A percentile compares a stretch with the other conserved stretches of the same genome.
phyloP scores from a whole-genome alignment of 2,329 filamentous ascomycete species.

The Fusarium denticulatum region DNA sequence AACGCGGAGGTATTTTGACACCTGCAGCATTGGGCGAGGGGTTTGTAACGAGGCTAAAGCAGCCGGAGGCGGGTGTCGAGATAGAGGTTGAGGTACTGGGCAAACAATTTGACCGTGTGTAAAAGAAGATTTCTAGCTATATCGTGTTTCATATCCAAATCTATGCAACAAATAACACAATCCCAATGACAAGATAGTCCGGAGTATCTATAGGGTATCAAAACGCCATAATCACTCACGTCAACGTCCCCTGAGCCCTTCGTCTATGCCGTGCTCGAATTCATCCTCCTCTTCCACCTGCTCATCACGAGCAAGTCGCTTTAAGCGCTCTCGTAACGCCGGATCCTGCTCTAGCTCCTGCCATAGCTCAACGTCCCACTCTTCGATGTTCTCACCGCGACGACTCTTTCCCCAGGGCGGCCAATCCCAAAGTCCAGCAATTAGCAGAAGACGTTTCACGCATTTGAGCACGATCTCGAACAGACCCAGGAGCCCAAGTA shows the following conservation, averaged over 20 bases:
- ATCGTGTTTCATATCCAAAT: constrained; percentile 13
- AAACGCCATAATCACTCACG: constrained; percentile 19
- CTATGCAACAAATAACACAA: constrained; percentile 8
- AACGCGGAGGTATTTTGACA: constrained; percentile 31
- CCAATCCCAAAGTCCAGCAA: constrained; percentile 60
- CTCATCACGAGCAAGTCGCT: constrained; percentile 52
- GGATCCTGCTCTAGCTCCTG: constrained; percentile 67
- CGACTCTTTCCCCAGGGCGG: constrained; percentile 53
- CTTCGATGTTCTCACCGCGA: constrained; percentile 53
- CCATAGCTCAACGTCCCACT: constrained; percentile 66
- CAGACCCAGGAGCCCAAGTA: constrained; percentile 67
- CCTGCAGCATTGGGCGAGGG: constrained; percentile 29
- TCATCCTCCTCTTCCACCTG: constrained; percentile 40
- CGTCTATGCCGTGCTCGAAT: constrained; percentile 31
- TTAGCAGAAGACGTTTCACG: constrained; percentile 56
- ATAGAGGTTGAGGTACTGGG: constrained; percentile 16
- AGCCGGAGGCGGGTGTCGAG: constrained; percentile 6
- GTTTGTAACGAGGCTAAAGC: constrained; percentile 18
- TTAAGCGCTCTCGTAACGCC: constrained; percentile 54
- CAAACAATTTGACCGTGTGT: not conserved
- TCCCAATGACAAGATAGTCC: constrained; percentile 10
- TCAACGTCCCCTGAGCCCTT: constrained; percentile 27
- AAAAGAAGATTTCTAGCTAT: constrained; percentile 1
- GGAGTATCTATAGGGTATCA: constrained; percentile 41
- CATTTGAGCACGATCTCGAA: constrained; percentile 72